Base-by-base conservation (phyloP, 345 rosid genomes). In the Leavenworthia alabamica region DNA sequence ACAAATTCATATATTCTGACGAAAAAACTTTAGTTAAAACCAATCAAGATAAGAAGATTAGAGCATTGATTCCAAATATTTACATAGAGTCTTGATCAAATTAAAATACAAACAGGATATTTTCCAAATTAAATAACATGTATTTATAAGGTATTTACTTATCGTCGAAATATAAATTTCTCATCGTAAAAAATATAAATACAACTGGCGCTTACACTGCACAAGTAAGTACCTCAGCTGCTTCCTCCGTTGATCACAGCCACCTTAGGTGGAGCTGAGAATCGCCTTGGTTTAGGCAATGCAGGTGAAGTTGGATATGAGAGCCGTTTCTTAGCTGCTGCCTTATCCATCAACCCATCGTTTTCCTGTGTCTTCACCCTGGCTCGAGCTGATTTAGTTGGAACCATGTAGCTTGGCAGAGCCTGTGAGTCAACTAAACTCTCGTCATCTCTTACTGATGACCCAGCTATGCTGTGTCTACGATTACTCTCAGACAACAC, bases 351-450 rank as follows among this genome's bases (percentile, higher is more conserved):
- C 7, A 82, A 77, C 15, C 82, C 90, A 15, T 76, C 85, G 42
- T 75, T 73, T 51, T 71, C 75, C 26, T 71, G 75, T 8, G 70
- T 63, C 80, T 84, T 73, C 47, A 89, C 77, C 76, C 82, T 89
- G 1, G 96, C 97, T 71, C 82, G 74, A 53, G 97, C 99, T 45
- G 95, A 88, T 65, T 89, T 59, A 0, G 99, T 94, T 12, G 95
- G 80, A 42, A 88, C 87, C 97, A 88, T 94, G 78, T 90, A 94
- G 63, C 97, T 86, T 1, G 88, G 97, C 55, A 85, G 77, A 66
- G 42, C 70, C 13, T 81, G 81, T 26, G 83, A 81, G 70, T 85
- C 77, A 2, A 77, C 79, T 0, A 83, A 77, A 69, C 97, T 93
- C 71, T 88, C 87, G n/a, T 88, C 88, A 13, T 91, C 96, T 58